A percentile compares a stretch with the other conserved stretches of the same genome.
These are phyloP conservation scores for Cercospora zeae-maydis DNA, from an alignment of 2,329 filamentous ascomycete species.

Conservation along the genomic window DNA sequence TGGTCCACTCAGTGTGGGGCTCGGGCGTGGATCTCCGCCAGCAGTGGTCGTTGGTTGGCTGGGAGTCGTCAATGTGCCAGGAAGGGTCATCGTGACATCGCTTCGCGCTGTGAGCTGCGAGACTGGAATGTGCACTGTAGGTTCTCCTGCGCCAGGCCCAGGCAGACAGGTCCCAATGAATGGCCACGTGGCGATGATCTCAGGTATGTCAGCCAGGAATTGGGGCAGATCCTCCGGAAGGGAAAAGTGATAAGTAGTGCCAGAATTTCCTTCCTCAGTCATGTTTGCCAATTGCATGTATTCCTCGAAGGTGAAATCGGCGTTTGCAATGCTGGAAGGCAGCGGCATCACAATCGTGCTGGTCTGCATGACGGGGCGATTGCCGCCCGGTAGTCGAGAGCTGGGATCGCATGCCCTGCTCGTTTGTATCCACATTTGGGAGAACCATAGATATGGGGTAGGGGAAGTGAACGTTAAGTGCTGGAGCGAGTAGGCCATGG, in stretches of 20 bases:
- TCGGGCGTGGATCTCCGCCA: neutral
- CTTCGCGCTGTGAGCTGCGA: conserved; percentile 1
- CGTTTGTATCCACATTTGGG: conserved; percentile 1
- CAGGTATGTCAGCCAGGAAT: conserved; percentile 4
- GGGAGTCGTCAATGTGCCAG: neutral
- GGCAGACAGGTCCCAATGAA: neutral
- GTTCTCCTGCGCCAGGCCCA: conserved; percentile 2
- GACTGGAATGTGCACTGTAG: conserved; percentile 5
- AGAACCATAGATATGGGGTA: neutral
- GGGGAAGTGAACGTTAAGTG: conserved; percentile 4
- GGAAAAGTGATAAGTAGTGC: neutral
- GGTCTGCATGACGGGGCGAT: neutral
- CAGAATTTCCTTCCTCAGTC: neutral
- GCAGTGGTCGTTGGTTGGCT: neutral
- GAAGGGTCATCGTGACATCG: conserved; percentile 2
- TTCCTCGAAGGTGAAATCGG: conserved; percentile 3
- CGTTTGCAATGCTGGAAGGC: neutral
- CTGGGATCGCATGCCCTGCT: neutral
- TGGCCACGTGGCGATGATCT: neutral
- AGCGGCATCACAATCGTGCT: conserved; percentile 7
- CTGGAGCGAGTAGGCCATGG: conserved; percentile 4
- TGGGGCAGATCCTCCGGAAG: conserved; percentile 4
- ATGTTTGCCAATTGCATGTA: conserved; percentile 1
- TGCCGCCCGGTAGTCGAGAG: neutral
- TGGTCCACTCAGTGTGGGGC: neutral